Conservation (phyloP, 371 early-diverging fungal species). For the Cokeromyces recurvatus region DNA sequence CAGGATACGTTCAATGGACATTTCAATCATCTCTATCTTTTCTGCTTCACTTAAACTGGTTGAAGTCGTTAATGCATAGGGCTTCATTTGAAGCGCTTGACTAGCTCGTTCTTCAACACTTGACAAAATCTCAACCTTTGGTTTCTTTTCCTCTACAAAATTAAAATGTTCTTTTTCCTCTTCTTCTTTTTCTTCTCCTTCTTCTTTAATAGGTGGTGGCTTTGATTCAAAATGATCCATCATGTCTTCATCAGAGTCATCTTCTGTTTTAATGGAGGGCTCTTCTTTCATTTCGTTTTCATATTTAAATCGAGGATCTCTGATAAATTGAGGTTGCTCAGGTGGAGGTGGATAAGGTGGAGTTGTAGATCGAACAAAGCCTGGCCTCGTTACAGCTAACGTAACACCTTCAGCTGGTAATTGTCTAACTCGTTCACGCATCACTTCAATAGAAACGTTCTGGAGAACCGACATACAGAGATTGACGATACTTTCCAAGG, state of each 20-base stretch:
- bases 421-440: slow-evolving; percentile 20
- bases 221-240: background rate
- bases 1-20: slow-evolving; percentile 37
- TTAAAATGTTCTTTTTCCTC: background rate
- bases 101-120: slow-evolving; percentile 44
- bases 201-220: no score
- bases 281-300: slow-evolving; percentile 6
- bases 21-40: slow-evolving; percentile 25
- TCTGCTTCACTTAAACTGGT: slow-evolving; percentile 5
- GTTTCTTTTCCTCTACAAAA: slow-evolving; percentile 10
- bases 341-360: slow-evolving; percentile 21
- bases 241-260: slow-evolving; percentile 15
- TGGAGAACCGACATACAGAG: slow-evolving; percentile 37
- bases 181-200: background rate
- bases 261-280: background rate
- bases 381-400: slow-evolving; percentile 12
- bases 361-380: slow-evolving; percentile 16
- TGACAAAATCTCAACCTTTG: slow-evolving; percentile 19
- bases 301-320: slow-evolving; percentile 2
- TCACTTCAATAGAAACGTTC: slow-evolving; percentile 28
- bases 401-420: slow-evolving; percentile 19
- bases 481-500: slow-evolving; percentile 29
- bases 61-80: slow-evolving; percentile 28
- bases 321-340: slow-evolving; percentile 15
- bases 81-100: slow-evolving; percentile 40